A percentile compares a stretch with the other conserved stretches of the same genome.
phyloP scores from a whole-genome alignment of 768 basidiomycete genomes.

The Naganishia vaughanmartiniae region DNA sequence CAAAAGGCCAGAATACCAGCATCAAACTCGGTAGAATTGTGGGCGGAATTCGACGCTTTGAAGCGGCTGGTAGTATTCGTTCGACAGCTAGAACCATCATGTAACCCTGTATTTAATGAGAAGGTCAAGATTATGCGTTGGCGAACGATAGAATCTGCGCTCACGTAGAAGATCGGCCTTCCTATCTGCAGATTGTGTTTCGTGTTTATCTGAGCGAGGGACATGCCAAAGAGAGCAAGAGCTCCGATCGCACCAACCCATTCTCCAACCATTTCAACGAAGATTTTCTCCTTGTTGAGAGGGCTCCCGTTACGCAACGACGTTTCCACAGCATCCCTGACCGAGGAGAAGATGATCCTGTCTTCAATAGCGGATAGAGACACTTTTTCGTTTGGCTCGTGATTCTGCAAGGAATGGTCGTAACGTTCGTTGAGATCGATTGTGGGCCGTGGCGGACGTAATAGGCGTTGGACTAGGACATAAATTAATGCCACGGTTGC shows the following conservation, averaged over 20 bases:
- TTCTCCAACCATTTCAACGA: conserved; percentile 24
- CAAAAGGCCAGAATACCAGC: conserved; percentile 10
- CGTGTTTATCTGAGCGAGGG: background rate
- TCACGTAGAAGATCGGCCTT: conserved; percentile 22
- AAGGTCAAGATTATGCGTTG: background rate
- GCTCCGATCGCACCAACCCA: conserved; percentile 26
- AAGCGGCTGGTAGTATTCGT: conserved; percentile 11
- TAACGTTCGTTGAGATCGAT: conserved; percentile 24
- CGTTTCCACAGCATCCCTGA: conserved; percentile 15
- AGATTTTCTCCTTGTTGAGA: conserved; percentile 9
- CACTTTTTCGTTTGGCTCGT: conserved; percentile 1
- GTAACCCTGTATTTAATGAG: conserved; percentile 16
- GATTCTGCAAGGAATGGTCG: background rate
- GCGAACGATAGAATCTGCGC: background rate
- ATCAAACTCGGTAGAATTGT: conserved; percentile 23
- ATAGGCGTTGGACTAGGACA: background rate
- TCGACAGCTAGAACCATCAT: conserved; percentile 22
- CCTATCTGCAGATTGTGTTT: background rate
- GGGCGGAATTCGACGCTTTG: conserved; percentile 16
- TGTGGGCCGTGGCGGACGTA: background rate
- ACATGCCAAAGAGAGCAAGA: conserved; percentile 9
- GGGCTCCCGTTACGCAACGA: conserved; percentile 12
- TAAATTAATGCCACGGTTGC: background rate
- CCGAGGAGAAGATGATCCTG: conserved; percentile 21
- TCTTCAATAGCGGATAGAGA: conserved; percentile 27